Base-by-base conservation (phyloP, 768 basidiomycete species). In the Panaeolus papilionaceus region DNA sequence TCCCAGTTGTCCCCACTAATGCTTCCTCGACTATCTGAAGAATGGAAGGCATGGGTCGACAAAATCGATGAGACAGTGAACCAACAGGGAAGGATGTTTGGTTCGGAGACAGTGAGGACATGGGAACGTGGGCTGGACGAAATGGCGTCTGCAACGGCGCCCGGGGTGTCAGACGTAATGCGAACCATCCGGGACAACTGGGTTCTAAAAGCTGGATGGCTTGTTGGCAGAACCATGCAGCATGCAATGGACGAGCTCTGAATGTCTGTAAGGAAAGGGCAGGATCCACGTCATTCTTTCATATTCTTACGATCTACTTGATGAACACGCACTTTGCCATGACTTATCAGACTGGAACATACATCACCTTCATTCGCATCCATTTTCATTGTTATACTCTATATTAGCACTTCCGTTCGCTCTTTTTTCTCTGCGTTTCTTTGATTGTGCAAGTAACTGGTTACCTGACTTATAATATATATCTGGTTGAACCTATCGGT, bases 41-140 rank as follows among this genome's bases (percentile, higher is more conserved):
- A 95, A 75, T 95, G 94, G 93, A 85, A 80, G 63, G 88, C 87
- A 14, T 95, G 93, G 93, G 81, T 93, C 20, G 82, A 87, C 44
- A 84, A 84, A 61, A 83, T 95, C 38, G 92, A 94, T 71, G 80
- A 85, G 9, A 78, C 86, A 16, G 91, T 93, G 4, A 95, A 95
- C 73, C 81, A 78, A 14, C 83, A 90, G 68, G 92, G 88, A 5
- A 88, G 92, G 5, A 93, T 95, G 93, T 94, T 94, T 75, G 88
- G 92, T 2, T 83, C 81, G 40, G 92, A 94, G 68, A 86, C 84
- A 9, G 92, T 90, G 47, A 78, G 82, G 70, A 80, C 78, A 5
- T 95, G 93, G 93, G 89, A 89, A 72, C 83, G 86, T 47, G 84
- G 81, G 8, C 75, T 95, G 73, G 91, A 94, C 64, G 85, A 86